phyloP scores from a whole-genome alignment of 306 rosid species.

The Cicer pinnatifidum region DNA sequence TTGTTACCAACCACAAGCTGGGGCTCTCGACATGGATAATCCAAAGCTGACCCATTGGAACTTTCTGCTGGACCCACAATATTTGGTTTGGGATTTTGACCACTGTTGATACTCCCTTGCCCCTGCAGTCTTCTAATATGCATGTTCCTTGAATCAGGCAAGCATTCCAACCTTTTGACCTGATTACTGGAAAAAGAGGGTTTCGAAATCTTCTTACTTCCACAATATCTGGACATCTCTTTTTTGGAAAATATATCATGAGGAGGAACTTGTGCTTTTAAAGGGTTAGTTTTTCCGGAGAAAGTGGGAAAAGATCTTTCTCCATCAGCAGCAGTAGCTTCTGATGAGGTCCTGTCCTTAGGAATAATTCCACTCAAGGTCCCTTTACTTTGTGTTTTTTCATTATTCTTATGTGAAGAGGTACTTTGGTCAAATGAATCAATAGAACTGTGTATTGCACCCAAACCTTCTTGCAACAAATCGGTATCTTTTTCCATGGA shows the following conservation, averaged over 20 bases:
- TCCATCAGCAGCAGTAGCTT: conserved; percentile 48
- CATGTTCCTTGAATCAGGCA: conserved; percentile 51
- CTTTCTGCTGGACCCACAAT: conserved; percentile 53
- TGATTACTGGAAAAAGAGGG: conserved; percentile 56
- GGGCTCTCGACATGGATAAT: conserved; percentile 44
- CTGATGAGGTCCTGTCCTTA: conserved; percentile 48
- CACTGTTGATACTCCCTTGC: conserved; percentile 40
- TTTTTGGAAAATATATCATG: conserved; percentile 71
- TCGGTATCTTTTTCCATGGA: conserved; percentile 46
- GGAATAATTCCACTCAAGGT: conserved; percentile 45
- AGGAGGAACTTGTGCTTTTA: conserved; percentile 85
- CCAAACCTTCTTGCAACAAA: conserved; percentile 52
- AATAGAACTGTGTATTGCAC: conserved; percentile 45
- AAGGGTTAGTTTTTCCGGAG: conserved; percentile 60
- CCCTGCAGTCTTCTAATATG: conserved; percentile 41
- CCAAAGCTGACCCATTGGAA: conserved; percentile 50
- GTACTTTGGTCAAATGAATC: conserved; percentile 37
- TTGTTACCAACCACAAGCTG: conserved; percentile 49
- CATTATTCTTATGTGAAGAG: conserved; percentile 42
- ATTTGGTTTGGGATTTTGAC: conserved; percentile 43
- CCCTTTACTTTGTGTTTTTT: conserved; percentile 43
- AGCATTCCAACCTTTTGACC: conserved; percentile 48
- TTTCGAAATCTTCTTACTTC: conserved; percentile 60
- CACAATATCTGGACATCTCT: conserved; percentile 72
- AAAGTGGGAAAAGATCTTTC: conserved; percentile 50